These are phyloP conservation scores for Botrytis fragariae DNA, from an alignment of 2,329 filamentous ascomycete species.

Conservation along the genomic window DNA sequence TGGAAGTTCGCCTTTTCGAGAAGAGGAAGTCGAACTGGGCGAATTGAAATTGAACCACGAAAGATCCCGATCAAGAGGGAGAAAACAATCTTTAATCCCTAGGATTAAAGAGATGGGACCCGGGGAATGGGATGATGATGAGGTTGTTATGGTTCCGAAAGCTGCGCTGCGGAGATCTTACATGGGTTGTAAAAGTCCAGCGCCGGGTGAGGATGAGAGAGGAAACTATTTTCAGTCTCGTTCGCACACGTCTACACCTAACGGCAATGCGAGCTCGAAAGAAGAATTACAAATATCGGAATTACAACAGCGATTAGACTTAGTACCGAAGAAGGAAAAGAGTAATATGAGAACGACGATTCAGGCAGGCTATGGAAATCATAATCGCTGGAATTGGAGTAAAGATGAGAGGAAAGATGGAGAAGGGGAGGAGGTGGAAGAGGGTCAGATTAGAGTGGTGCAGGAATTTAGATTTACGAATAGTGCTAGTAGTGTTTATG, in stretches of 20 bases:
- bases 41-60: neutral
- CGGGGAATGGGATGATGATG: slow-evolving; percentile 9
- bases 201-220: neutral
- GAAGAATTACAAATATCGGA: neutral
- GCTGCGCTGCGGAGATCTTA: neutral
- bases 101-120: neutral
- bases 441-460: slow-evolving; percentile 13
- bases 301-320: neutral
- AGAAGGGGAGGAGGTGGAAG: neutral
- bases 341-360: slow-evolving; percentile 12
- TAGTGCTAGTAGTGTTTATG: neutral
- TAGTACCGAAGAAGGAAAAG: slow-evolving; percentile 16
- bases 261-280: neutral
- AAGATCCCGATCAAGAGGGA: neutral
- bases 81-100: neutral
- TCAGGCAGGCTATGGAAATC: neutral
- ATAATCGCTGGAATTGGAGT: slow-evolving; percentile 1
- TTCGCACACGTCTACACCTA: neutral
- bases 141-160: slow-evolving; percentile 16
- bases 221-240: neutral
- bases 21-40: neutral
- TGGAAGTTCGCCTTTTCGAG: neutral
- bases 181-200: neutral
- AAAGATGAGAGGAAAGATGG: neutral
- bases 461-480: slow-evolving; percentile 12